Percentiles rank a stretch among this genome's conserved stretches.
phyloP scores from a whole-genome alignment of 1,284 basidiomycete species.

The Farysia itapuensis region DNA sequence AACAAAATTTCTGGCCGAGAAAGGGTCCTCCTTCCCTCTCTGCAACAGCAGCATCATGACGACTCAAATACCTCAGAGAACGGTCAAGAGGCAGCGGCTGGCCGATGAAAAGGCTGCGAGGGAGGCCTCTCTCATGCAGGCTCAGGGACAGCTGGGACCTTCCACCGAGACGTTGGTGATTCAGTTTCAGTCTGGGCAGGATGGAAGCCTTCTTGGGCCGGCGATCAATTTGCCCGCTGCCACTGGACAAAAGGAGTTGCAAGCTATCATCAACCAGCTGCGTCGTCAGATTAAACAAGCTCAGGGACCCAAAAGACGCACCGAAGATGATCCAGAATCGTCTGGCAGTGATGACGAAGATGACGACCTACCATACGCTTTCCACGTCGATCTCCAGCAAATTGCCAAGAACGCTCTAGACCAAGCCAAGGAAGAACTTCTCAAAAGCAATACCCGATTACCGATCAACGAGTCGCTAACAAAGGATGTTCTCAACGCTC shows the following conservation, averaged over 20 bases:
- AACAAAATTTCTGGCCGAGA: too few species aligned
- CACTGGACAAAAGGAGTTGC: constrained; percentile 51
- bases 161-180: constrained; percentile 48
- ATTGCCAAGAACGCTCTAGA: constrained; percentile 6
- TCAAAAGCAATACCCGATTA: constrained; percentile 41
- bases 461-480: constrained; percentile 47
- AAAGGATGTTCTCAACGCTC: constrained; percentile 44
- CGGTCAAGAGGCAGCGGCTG: constrained; percentile 49
- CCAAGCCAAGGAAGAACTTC: constrained; percentile 13
- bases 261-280: constrained; percentile 54
- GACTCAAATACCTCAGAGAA: constrained; percentile 45
- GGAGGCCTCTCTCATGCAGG: constrained; percentile 30
- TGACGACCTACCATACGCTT: constrained; percentile 56
- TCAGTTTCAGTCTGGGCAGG: constrained; percentile 53
- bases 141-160: constrained; percentile 47
- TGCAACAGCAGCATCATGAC: too few species aligned
- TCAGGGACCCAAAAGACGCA: constrained; percentile 19
- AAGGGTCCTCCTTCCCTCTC: too few species aligned
- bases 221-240: constrained; percentile 51
- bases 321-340: constrained; percentile 27
- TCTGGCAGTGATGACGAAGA: constrained; percentile 52
- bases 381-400: constrained; percentile 49
- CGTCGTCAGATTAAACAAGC: constrained; percentile 35
- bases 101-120: constrained; percentile 30
- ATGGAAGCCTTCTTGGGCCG: constrained; percentile 48